phyloP scores from a whole-genome alignment of 441 rosid species.

The Jatropha multifida region DNA sequence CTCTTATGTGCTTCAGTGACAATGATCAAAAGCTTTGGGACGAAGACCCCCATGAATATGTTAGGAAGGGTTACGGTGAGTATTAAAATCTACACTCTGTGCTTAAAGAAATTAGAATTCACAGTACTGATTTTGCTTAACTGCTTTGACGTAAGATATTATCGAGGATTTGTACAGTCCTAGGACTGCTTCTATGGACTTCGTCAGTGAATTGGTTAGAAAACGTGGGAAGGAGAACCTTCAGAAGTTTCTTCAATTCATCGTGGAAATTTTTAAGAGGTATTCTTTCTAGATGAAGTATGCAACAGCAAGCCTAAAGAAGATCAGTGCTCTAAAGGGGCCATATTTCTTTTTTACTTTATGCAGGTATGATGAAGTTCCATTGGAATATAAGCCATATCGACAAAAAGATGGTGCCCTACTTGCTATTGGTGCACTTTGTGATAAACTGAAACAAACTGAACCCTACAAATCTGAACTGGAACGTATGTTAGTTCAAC shows the following conservation, averaged over 20 bases:
- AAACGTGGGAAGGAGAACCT: slow-evolving; percentile 80
- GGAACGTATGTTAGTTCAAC: slow-evolving; percentile 95
- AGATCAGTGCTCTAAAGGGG: slow-evolving; percentile 12
- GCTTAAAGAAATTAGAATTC: slow-evolving; percentile 15
- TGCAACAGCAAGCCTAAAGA: neutral
- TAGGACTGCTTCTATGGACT: slow-evolving; percentile 82
- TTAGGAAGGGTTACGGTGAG: slow-evolving; percentile 99
- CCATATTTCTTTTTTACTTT: slow-evolving; percentile 6
- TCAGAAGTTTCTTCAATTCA: slow-evolving; percentile 67
- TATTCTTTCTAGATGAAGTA: slow-evolving; percentile 23
- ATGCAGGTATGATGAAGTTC: slow-evolving; percentile 60
- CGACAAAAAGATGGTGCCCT: slow-evolving; percentile 80
- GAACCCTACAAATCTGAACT: slow-evolving; percentile 96
- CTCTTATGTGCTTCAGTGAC: slow-evolving; percentile 96
- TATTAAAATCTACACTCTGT: slow-evolving; percentile 18
- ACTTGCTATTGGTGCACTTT: slow-evolving; percentile 91
- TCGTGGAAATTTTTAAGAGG: slow-evolving; percentile 71
- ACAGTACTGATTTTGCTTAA: slow-evolving; percentile 12
- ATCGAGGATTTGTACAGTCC: slow-evolving; percentile 85
- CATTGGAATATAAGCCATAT: slow-evolving; percentile 52
- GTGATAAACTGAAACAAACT: slow-evolving; percentile 93
- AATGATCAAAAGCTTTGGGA: slow-evolving; percentile 99
- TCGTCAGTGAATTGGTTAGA: slow-evolving; percentile 80
- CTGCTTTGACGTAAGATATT: slow-evolving; percentile 49
- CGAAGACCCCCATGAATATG: slow-evolving; percentile 99